Conservation (phyloP, 2,329 filamentous ascomycete genomes). For the Ophiostoma sp. region DNA sequence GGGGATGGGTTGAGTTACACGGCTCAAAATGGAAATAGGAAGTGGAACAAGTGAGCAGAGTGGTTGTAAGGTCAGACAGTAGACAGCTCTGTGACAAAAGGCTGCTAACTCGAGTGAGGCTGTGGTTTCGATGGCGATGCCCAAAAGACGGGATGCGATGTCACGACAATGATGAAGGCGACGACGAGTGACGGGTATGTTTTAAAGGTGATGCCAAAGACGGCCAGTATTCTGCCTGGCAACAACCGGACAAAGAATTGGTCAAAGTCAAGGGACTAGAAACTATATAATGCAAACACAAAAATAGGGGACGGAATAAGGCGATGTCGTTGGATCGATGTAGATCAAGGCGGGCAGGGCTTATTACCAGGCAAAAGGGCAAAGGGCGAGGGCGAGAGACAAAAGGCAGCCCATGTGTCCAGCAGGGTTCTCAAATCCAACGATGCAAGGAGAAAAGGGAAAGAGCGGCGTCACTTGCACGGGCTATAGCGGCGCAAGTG, state of each 20-base stretch:
- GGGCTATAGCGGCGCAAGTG: background rate
- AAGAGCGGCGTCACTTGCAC: background rate
- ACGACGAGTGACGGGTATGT: background rate
- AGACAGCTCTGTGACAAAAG: background rate
- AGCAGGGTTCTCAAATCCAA: conserved; percentile 19
- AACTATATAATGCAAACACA: background rate
- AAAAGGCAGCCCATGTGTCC: background rate
- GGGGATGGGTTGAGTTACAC: background rate
- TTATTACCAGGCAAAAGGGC: background rate
- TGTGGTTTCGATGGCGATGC: background rate
- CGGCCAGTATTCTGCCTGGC: background rate
- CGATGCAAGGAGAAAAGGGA: conserved; percentile 1
- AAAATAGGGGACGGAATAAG: background rate
- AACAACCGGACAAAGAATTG: background rate
- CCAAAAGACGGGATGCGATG: conserved; percentile 1
- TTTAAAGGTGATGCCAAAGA: background rate
- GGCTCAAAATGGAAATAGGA: background rate
- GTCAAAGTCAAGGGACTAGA: background rate
- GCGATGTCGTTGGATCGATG: conserved; percentile 8
- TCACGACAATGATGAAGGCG: background rate
- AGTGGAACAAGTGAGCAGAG: background rate
- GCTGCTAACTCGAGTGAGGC: background rate
- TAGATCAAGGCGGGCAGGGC: background rate
- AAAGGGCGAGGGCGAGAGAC: background rate
- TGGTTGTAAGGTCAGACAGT: background rate